phyloP scores from a whole-genome alignment of 441 rosid genomes.

The Populus hybrid region DNA sequence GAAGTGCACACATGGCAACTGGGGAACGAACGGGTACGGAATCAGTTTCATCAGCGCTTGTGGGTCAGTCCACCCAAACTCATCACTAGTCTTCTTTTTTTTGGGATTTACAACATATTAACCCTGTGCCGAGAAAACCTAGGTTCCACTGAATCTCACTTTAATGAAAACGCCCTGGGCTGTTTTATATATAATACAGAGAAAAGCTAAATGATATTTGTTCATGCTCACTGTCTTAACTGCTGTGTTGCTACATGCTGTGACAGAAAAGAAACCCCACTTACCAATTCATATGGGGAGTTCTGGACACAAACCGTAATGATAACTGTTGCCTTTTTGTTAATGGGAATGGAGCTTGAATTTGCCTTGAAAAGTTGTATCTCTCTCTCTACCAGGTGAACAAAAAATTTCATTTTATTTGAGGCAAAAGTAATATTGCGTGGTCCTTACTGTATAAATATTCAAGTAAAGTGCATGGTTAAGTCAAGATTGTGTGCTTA shows the following conservation, averaged over 20 bases:
- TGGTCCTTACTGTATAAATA: too few species aligned
- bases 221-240: neutral
- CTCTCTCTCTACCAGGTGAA: neutral
- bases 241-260: neutral
- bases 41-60: conserved; percentile 13
- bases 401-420: too few species aligned
- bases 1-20: conserved; percentile 18
- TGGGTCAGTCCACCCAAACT: conserved; percentile 9
- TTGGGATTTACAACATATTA: conserved; percentile 12
- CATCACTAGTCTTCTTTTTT: conserved; percentile 8
- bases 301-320: neutral
- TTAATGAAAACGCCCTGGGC: conserved; percentile 7
- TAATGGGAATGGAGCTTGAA: neutral
- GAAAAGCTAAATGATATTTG: neutral
- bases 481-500: too few species aligned
- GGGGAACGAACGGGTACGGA: conserved; percentile 14
- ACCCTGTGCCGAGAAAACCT: conserved; percentile 22
- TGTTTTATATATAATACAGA: neutral
- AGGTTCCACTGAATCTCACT: conserved; percentile 2
- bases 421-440: too few species aligned
- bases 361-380: neutral
- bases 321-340: neutral
- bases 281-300: neutral
- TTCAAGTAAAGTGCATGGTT: too few species aligned
- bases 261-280: too few species aligned